Evolutionary conservation across 148 eudicot species (phyloP).

Genomic region (Cornus florida): DNA sequence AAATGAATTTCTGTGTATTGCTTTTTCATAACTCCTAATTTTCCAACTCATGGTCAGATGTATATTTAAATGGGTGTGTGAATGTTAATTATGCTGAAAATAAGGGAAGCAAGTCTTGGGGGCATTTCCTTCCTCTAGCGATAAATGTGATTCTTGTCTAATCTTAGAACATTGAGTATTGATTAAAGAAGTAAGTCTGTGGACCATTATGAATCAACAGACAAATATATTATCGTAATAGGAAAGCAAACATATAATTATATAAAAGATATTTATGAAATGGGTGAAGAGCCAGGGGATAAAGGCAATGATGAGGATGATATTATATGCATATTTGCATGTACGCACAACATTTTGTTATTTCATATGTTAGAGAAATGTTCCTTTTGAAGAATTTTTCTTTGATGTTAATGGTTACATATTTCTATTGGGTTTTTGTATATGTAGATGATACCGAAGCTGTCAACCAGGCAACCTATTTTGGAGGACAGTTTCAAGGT

Average conservation of each 20-base stretch:
- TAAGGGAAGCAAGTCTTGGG: background rate
- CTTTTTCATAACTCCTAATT: background rate
- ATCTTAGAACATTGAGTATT: too few relatives aligned
- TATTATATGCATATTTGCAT: too few relatives aligned
- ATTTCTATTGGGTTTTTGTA: background rate
- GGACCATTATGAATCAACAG: too few relatives aligned
- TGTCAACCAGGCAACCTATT: slow-evolving; percentile 63
- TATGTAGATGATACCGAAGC: slow-evolving; percentile 64
- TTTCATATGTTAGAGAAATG: background rate
- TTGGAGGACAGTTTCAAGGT: slow-evolving; percentile 56
- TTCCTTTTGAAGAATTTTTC: too few relatives aligned
- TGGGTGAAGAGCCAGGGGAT: background rate
- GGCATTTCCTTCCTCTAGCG: too few relatives aligned
- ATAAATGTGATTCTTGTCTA: too few relatives aligned
- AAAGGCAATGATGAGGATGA: too few relatives aligned
- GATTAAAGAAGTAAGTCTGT: too few relatives aligned
- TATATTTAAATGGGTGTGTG: background rate
- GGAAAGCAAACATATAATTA: too few relatives aligned
- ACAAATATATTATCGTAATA: too few relatives aligned
- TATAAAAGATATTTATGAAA: too few relatives aligned
- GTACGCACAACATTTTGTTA: too few relatives aligned
- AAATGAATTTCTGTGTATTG: slow-evolving; percentile 13
- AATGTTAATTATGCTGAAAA: background rate
- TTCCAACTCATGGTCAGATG: background rate
- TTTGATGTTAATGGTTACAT: background rate